These are phyloP conservation scores for Colletotrichum tabaci DNA, from an alignment of 2,329 filamentous ascomycete species.

Conservation along the genomic window DNA sequence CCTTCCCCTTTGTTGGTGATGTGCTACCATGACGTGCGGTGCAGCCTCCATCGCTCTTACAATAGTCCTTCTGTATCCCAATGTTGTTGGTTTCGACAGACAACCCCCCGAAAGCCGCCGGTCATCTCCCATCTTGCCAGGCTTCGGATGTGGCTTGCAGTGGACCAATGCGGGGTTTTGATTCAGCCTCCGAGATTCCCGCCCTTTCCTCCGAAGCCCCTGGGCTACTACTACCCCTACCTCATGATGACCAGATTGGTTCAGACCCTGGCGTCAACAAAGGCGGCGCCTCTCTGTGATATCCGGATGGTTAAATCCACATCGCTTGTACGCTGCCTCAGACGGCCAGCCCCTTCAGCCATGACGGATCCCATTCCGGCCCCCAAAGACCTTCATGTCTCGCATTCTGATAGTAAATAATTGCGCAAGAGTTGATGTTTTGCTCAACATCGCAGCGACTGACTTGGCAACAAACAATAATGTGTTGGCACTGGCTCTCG, in stretches of 20 bases:
- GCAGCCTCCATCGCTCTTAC: conserved; percentile 15
- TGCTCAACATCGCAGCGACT: conserved; percentile 4
- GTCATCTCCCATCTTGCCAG: conserved; percentile 10
- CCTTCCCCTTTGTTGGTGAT: conserved; percentile 15
- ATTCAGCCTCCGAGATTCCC: conserved; percentile 12
- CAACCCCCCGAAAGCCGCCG: background rate
- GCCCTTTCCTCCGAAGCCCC: background rate
- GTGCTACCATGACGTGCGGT: conserved; percentile 14
- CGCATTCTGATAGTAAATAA: conserved; percentile 21
- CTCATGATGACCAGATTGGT: background rate
- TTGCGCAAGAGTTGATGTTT: conserved; percentile 7
- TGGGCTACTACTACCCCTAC: background rate
- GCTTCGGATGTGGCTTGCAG: conserved; percentile 12
- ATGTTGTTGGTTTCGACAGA: background rate
- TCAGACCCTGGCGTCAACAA: conserved; percentile 12
- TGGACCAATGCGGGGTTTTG: background rate
- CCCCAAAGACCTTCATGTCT: conserved; percentile 14
- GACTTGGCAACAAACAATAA: background rate
- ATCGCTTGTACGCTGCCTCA: conserved; percentile 11
- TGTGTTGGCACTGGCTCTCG: conserved; percentile 6
- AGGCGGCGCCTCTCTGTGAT: conserved; percentile 1
- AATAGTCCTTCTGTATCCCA: background rate
- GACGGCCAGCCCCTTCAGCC: conserved; percentile 12
- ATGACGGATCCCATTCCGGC: conserved; percentile 23
- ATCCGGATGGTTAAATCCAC: conserved; percentile 2